phyloP scores from a whole-genome alignment of 805 yeast genomes.

The Peterozyma xylosa region DNA sequence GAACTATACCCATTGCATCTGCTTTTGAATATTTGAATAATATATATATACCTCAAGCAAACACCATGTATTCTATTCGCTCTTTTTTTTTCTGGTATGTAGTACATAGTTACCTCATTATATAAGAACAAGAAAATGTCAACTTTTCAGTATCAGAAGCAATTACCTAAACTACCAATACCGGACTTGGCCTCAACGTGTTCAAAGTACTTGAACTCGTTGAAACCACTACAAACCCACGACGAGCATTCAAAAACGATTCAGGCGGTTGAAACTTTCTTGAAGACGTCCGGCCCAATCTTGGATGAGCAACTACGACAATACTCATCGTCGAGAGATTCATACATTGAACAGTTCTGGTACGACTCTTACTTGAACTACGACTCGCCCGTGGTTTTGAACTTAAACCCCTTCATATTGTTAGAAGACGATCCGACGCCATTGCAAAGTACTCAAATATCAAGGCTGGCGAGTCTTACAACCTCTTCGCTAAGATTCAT shows the following conservation, averaged over 20 bases:
- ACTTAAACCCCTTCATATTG: constrained; percentile 83
- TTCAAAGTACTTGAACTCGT: constrained; percentile 51
- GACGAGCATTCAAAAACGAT: constrained; percentile 57
- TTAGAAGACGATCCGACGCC: constrained; percentile 89
- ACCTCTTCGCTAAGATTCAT: constrained; percentile 73
- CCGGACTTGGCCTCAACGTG: constrained; percentile 70
- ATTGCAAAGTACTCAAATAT: constrained; percentile 54
- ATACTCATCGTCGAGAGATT: constrained; percentile 56
- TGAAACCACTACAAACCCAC: constrained; percentile 78
- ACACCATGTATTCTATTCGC: too few species aligned
- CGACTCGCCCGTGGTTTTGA: constrained; percentile 87
- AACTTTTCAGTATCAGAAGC: constrained; percentile 55
- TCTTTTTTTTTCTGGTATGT: too few species aligned
- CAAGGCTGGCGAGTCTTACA: constrained; percentile 75
- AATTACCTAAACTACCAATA: constrained; percentile 65
- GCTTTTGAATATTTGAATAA: too few species aligned
- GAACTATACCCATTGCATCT: too few species aligned
- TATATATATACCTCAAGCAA: too few species aligned
- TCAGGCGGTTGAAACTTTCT: constrained; percentile 48
- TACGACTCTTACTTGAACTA: constrained; percentile 81
- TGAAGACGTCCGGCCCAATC: constrained; percentile 46
- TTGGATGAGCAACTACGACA: constrained; percentile 58
- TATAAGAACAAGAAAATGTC: neutral
- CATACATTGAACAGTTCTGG: constrained; percentile 93
- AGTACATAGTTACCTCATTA: too few species aligned